phyloP scores from a whole-genome alignment of 163 green algal species.

The Scenedesmus sp. region DNA sequence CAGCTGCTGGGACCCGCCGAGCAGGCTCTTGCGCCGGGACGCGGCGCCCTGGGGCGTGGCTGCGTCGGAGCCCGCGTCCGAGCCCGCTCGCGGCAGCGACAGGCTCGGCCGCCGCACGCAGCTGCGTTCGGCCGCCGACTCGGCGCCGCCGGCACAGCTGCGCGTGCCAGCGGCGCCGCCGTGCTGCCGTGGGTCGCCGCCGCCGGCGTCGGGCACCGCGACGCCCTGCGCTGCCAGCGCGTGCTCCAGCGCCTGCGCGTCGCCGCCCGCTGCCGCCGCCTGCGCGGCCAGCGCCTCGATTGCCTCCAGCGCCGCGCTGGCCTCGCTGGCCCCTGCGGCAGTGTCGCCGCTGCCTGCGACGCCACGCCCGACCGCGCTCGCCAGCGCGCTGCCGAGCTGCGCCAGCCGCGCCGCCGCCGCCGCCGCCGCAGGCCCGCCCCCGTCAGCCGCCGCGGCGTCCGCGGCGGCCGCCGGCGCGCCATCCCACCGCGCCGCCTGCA shows the following conservation, averaged over 20 bases:
- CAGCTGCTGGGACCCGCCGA: too few relatives aligned
- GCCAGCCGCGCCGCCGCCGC: slow-evolving; percentile 1
- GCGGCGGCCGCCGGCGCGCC: not conserved
- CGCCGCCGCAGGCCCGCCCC: not conserved
- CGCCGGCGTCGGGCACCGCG: not conserved
- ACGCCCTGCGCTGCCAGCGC: not conserved
- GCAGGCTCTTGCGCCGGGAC: too few relatives aligned
- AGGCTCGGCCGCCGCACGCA: not conserved
- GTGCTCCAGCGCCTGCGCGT: slow-evolving; percentile 1
- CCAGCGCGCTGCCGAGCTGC: too few relatives aligned
- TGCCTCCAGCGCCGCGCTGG: slow-evolving; percentile 1
- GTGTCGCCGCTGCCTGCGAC: not conserved
- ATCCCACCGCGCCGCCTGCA: slow-evolving; percentile 23
- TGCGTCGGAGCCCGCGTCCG: too few relatives aligned
- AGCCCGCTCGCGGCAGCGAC: too few relatives aligned
- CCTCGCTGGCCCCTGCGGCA: not conserved
- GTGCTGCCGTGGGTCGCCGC: too few relatives aligned
- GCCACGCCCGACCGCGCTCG: too few relatives aligned
- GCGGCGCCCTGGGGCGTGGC: too few relatives aligned
- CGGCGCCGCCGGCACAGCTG: too few relatives aligned
- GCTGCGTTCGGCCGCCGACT: too few relatives aligned
- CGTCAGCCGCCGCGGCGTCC: not conserved
- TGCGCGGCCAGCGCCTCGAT: slow-evolving; percentile 1
- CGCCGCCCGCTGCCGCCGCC: slow-evolving; percentile 1
- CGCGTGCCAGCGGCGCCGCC: too few relatives aligned